These are phyloP conservation scores for Sordariomycetes sp. DNA, from an alignment of 2,329 filamentous ascomycete species.

Conservation along the genomic window DNA sequence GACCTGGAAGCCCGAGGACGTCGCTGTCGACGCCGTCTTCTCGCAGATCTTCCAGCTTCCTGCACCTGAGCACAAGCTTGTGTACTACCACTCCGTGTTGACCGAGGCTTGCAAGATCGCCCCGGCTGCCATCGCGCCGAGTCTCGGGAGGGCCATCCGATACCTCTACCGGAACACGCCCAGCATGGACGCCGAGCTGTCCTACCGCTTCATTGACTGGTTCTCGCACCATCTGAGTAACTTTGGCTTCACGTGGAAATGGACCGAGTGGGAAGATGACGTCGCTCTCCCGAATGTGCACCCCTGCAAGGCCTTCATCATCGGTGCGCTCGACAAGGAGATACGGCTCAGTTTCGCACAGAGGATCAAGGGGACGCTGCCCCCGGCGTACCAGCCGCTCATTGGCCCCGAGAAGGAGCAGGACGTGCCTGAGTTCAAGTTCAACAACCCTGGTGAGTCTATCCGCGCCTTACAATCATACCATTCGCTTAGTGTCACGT, in stretches of 20 bases:
- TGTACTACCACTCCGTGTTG: conserved; percentile 92
- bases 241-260: conserved; percentile 99
- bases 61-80: conserved; percentile 76
- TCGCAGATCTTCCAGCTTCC: conserved; percentile 88
- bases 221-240: conserved; percentile 97
- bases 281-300: conserved; percentile 63
- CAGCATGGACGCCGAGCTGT: conserved; percentile 74
- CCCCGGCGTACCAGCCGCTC: conserved; percentile 65
- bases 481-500: background rate
- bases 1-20: conserved; percentile 96
- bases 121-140: conserved; percentile 90
- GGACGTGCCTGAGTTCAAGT: conserved; percentile 95
- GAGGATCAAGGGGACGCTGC: conserved; percentile 86
- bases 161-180: conserved; percentile 77
- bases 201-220: conserved; percentile 88
- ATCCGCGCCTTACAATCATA: background rate
- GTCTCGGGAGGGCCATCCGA: conserved; percentile 81
- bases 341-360: conserved; percentile 93
- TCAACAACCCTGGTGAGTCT: conserved; percentile 54
- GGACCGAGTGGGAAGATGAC: conserved; percentile 92
- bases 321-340: conserved; percentile 86
- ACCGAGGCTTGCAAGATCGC: conserved; percentile 95
- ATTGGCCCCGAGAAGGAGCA: conserved; percentile 84
- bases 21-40: conserved; percentile 94
- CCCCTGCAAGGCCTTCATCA: conserved; percentile 87